A percentile compares a stretch with the other conserved stretches of the same genome.
Conservation (phyloP, 768 basidiomycete species). For the Leccinum barrowsii region DNA sequence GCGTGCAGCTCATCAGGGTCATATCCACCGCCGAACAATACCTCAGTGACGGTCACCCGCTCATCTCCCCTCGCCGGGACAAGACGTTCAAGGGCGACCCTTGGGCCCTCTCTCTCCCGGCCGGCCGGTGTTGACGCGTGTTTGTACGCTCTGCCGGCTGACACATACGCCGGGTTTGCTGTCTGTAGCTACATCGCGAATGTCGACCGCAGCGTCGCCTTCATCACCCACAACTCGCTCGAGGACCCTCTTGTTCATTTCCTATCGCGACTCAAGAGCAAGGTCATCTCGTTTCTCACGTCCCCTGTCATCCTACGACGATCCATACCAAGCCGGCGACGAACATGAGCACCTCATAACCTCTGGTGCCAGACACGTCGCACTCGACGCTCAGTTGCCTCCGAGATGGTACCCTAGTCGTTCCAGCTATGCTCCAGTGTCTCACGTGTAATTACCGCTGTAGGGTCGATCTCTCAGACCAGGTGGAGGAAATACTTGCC, state of each 20-base stretch:
- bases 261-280: slow-evolving; percentile 79
- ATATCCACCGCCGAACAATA: neutral
- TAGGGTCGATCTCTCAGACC: slow-evolving; percentile 92
- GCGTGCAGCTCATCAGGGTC: neutral
- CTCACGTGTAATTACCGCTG: slow-evolving; percentile 15
- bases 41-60: neutral
- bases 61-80: neutral
- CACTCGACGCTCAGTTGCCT: slow-evolving; percentile 62
- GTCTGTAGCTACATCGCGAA: slow-evolving; percentile 22
- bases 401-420: slow-evolving; percentile 69
- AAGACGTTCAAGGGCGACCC: neutral
- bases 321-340: slow-evolving; percentile 43
- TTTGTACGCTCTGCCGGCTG: slow-evolving; percentile 15
- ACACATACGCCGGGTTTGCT: slow-evolving; percentile 16
- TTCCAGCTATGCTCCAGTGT: neutral
- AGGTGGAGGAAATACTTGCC: slow-evolving; percentile 76
- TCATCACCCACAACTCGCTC: slow-evolving; percentile 66
- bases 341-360: slow-evolving; percentile 67
- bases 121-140: slow-evolving; percentile 21
- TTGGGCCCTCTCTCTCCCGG: neutral
- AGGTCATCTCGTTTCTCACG: slow-evolving; percentile 40
- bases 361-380: slow-evolving; percentile 38
- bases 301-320: slow-evolving; percentile 42
- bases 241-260: slow-evolving; percentile 89
- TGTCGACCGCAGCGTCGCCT: slow-evolving; percentile 31